A percentile compares a stretch with the other conserved stretches of the same genome.
Evolutionary conservation across 257 asterid genomes (phyloP).

Genomic region (Nicotiana undulata): DNA sequence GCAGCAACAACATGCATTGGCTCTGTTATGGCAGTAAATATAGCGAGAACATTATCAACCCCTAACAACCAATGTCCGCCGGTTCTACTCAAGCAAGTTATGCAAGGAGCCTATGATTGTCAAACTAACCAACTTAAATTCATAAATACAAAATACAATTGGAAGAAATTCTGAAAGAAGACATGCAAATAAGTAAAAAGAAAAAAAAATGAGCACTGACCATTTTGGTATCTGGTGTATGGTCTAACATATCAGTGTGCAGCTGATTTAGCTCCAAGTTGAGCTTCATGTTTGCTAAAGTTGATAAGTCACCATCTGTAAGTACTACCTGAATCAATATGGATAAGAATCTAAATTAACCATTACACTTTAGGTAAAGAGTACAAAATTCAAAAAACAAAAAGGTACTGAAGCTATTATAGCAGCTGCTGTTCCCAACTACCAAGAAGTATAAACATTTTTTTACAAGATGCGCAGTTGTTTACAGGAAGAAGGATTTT

Average conservation of each 20-base stretch:
- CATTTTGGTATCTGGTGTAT: conserved; percentile 11
- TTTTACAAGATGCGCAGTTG: too few species aligned
- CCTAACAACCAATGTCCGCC: not conserved
- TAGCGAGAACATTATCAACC: too few species aligned
- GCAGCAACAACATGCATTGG: too few species aligned
- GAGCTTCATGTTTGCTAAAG: conserved; percentile 74
- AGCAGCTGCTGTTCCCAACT: not conserved
- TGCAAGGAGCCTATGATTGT: not conserved
- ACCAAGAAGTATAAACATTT: not conserved
- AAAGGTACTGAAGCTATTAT: not conserved
- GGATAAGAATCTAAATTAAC: not conserved
- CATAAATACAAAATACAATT: not conserved
- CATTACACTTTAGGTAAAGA: not conserved
- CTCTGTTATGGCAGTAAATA: too few species aligned
- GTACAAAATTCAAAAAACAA: not conserved
- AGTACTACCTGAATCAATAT: conserved; percentile 61
- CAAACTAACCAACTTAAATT: not conserved
- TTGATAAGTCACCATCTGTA: conserved; percentile 72
- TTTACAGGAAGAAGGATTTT: too few species aligned
- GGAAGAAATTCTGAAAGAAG: not conserved
- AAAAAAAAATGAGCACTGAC: conserved; percentile 22
- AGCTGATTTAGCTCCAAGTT: conserved; percentile 70
- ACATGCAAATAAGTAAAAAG: not conserved
- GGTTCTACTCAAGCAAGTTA: not conserved
- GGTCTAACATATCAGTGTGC: conserved; percentile 17